Evolutionary conservation across 2,329 filamentous ascomycete species (phyloP).

Genomic region (Scleromitrula shiraiana): DNA sequence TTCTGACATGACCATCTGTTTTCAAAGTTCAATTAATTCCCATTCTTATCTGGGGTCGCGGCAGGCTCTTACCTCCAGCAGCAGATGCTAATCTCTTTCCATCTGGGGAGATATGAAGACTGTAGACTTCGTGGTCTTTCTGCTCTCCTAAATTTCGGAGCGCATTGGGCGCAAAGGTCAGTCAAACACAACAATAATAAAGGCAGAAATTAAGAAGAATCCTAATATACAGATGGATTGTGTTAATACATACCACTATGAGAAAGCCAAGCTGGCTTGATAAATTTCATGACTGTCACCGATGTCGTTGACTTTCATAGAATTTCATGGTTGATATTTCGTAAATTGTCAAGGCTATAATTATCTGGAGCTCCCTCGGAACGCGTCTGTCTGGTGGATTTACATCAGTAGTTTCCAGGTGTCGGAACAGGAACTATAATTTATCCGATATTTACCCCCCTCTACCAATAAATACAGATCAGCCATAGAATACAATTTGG

Average conservation of each 20-base stretch:
- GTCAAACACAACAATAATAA: conserved; percentile 14
- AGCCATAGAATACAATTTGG: no score
- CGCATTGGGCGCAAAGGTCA: conserved; percentile 24
- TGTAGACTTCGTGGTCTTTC: conserved; percentile 98
- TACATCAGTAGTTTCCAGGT: no score
- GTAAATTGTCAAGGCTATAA: conserved; percentile 9
- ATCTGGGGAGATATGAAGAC: conserved; percentile 93
- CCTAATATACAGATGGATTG: background rate
- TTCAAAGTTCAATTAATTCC: conserved; percentile 16
- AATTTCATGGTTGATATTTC: conserved; percentile 24
- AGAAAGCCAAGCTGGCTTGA: conserved; percentile 92
- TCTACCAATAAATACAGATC: no score
- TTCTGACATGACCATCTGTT: conserved; percentile 85
- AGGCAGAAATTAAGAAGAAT: background rate
- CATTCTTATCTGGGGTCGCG: background rate
- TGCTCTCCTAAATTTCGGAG: conserved; percentile 61
- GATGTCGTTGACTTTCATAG: conserved; percentile 12
- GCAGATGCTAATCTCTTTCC: conserved; percentile 87
- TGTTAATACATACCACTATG: conserved; percentile 61
- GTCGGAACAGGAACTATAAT: no score
- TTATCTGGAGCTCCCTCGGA: conserved; percentile 5
- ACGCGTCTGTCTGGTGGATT: conserved; percentile 6
- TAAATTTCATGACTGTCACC: conserved; percentile 60
- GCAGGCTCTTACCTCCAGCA: conserved; percentile 62
- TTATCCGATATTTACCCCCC: no score